Evolutionary conservation across 306 rosid genomes (phyloP).

Genomic region (Quercus alba): DNA sequence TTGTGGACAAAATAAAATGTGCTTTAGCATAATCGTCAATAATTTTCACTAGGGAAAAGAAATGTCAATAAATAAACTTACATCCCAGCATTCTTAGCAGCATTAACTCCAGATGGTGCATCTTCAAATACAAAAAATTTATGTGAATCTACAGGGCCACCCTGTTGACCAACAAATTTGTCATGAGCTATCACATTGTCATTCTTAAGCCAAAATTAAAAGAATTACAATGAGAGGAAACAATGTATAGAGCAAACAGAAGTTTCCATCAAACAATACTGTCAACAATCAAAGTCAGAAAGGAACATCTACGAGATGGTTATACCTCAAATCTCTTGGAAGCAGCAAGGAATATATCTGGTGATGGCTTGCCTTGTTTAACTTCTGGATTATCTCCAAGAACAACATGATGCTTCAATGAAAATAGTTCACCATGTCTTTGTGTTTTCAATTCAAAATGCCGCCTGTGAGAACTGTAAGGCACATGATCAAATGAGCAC

Average conservation of each 20-base stretch:
- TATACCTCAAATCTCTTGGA: slow-evolving; percentile 94
- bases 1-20: neutral
- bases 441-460: slow-evolving; percentile 91
- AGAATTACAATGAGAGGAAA: slow-evolving; percentile 3
- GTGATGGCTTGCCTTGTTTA: slow-evolving; percentile 92
- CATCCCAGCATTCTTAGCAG: slow-evolving; percentile 93
- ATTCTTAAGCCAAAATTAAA: slow-evolving; percentile 8
- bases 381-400: slow-evolving; percentile 96
- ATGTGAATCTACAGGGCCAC: slow-evolving; percentile 55
- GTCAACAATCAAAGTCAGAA: neutral
- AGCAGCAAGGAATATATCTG: slow-evolving; percentile 82
- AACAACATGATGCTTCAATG: slow-evolving; percentile 87
- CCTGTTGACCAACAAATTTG: slow-evolving; percentile 48
- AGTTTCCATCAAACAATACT: neutral
- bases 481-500: slow-evolving; percentile 15
- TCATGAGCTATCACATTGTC: slow-evolving; percentile 21
- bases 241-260: slow-evolving; percentile 3
- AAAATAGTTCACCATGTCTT: slow-evolving; percentile 62
- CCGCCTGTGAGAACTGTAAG: slow-evolving; percentile 65
- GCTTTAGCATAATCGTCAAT: neutral
- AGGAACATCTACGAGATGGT: slow-evolving; percentile 2
- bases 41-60: neutral
- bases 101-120: slow-evolving; percentile 93
- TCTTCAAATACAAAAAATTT: slow-evolving; percentile 86
- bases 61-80: slow-evolving; percentile 41